These are phyloP conservation scores for Claviceps quebecensis DNA, from an alignment of 2,329 filamentous ascomycete genomes.

Conservation along the genomic window DNA sequence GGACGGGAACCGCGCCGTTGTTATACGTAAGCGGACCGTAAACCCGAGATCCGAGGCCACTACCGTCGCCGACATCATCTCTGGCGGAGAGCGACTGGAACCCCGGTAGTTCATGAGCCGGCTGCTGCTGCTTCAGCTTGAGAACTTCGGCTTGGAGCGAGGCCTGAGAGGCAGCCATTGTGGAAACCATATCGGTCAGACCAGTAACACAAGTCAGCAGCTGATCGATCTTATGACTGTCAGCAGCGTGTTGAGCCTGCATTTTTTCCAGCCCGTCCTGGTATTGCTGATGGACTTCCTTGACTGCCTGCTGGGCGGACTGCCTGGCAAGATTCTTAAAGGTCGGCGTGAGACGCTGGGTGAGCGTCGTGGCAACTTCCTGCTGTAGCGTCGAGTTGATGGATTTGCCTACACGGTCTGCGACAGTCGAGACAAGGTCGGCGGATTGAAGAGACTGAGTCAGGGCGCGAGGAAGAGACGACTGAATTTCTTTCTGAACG, in stretches of 20 bases:
- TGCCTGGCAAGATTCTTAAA: slow-evolving; percentile 51
- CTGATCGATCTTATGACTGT: slow-evolving; percentile 55
- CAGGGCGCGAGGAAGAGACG: slow-evolving; percentile 50
- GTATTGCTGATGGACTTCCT: slow-evolving; percentile 52
- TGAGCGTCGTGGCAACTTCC: slow-evolving; percentile 48
- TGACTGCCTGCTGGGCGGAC: slow-evolving; percentile 52
- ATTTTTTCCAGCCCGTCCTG: slow-evolving; percentile 36
- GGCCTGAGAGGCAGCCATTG: slow-evolving; percentile 54
- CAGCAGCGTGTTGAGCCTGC: slow-evolving; percentile 34
- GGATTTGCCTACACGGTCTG: slow-evolving; percentile 53
- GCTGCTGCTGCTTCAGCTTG: slow-evolving; percentile 39
- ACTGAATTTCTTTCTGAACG: slow-evolving; percentile 61
- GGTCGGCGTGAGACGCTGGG: slow-evolving; percentile 49
- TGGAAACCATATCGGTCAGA: slow-evolving; percentile 53
- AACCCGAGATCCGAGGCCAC: not conserved
- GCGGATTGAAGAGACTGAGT: slow-evolving; percentile 48
- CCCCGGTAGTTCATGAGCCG: slow-evolving; percentile 27
- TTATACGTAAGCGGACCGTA: slow-evolving; percentile 11
- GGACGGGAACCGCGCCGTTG: slow-evolving; percentile 12
- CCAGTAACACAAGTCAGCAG: slow-evolving; percentile 53
- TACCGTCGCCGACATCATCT: not conserved
- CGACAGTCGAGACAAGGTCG: slow-evolving; percentile 55
- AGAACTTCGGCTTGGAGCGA: slow-evolving; percentile 53
- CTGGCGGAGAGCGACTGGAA: slow-evolving; percentile 4
- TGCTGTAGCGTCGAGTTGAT: slow-evolving; percentile 56